phyloP scores from a whole-genome alignment of 169 alveolate species.

The Plasmodium gonderi region DNA sequence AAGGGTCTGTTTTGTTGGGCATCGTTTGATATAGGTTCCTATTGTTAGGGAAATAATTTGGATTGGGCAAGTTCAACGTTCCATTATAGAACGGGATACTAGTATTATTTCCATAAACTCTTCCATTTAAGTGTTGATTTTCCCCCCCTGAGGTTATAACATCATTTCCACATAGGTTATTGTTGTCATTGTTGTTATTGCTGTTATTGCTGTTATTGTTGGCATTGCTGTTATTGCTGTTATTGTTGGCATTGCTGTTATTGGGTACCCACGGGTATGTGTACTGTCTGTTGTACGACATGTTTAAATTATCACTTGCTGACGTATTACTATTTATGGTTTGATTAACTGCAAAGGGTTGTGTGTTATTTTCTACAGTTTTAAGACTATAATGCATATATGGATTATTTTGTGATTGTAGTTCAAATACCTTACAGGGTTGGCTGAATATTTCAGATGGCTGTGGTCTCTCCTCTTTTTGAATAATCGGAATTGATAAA shows the following conservation, averaged over 20 bases:
- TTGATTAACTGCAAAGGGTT: neutral
- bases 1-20: neutral
- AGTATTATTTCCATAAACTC: neutral
- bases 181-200: neutral
- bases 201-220: neutral
- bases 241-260: neutral
- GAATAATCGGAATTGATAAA: constrained; percentile 35
- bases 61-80: neutral
- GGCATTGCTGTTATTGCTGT: neutral
- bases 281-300: neutral
- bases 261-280: neutral
- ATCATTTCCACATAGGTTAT: neutral
- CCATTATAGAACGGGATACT: neutral
- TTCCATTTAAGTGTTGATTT: neutral
- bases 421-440: neutral
- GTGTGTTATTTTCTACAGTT: neutral
- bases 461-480: constrained; percentile 10
- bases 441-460: neutral
- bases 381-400: constrained; percentile 24
- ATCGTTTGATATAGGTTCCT: neutral
- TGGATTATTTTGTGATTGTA: neutral
- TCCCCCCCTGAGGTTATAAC: neutral
- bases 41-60: neutral
- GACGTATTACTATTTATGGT: neutral
- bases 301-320: neutral